Base-by-base conservation (phyloP, 2,329 filamentous ascomycete species). In the Lecanicillium sp. region DNA sequence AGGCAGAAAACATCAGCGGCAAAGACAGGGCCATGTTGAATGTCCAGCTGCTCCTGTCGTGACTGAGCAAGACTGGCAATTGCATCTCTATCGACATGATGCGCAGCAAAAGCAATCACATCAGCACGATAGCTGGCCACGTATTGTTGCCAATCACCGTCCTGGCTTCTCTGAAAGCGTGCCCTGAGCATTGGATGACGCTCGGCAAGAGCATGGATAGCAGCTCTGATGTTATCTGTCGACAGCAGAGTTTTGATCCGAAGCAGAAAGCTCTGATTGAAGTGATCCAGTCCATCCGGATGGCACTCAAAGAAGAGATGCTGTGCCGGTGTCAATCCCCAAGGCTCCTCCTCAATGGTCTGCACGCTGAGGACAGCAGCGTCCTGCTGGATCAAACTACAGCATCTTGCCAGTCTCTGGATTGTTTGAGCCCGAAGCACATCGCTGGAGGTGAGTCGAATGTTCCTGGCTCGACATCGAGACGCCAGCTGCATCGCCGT, bases 191-290 rank as follows among this genome's bases (percentile, higher is more conserved):
- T 64, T 1, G 52, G 39, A 33, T 65, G 61, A 2, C 55, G 49
- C 4, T 43, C 35, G 2, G 62, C 53, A 5, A 64, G 34, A 0
- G 36, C 19, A 2, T 50, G 10, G 2, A 60, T 27, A 1, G 57
- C 57, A 1, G 43, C 11, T 5, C 41, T 15, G 5, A 62, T 29
- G 0, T 27, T 42, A 0, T 19, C 14, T 3, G 12, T 11, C 1
- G 48, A 35, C 0, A 62, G 15, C 1, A 11, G 5, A 4, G 22
- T 12, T 1, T 15, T 49, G 7, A 69, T 33, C 1, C 53, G 53
- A 5, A 71, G 46, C 1, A 61, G 55, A 30, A 65, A 66, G 9
- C 61, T 68, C 42, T 71, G 67, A 39, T 69, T 69, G 51, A 66
- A 67, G 17, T 61, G 61, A 14, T 62, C 50, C 4, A 57, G 58